Percentiles rank a stretch among this genome's conserved stretches.
Evolutionary conservation across 2,329 filamentous ascomycete genomes (phyloP).

Genomic region (Cryphonectria radicalis): DNA sequence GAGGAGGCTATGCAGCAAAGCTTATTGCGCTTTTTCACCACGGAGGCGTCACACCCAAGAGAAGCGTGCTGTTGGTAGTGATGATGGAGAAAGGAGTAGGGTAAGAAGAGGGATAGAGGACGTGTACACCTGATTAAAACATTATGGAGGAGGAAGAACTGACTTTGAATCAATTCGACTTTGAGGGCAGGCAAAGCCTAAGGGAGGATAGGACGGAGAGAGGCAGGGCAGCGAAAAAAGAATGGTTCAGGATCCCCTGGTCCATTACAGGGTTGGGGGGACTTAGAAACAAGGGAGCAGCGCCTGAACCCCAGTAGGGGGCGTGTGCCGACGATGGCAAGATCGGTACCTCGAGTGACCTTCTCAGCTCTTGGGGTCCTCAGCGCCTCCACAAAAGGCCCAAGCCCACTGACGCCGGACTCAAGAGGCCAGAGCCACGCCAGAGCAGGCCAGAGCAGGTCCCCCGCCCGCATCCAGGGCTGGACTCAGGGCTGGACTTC

Average conservation of each 20-base stretch:
- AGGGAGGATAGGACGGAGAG: conserved; percentile 5
- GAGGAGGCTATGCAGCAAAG: neutral
- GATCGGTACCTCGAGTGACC: conserved; percentile 11
- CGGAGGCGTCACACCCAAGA: neutral
- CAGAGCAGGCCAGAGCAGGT: neutral
- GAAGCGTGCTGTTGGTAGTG: neutral
- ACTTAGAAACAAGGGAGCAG: conserved; percentile 14
- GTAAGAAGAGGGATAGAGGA: neutral
- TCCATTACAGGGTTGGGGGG: neutral
- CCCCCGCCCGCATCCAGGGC: neutral
- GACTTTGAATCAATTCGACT: conserved; percentile 3
- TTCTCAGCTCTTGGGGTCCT: neutral
- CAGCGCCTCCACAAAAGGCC: neutral
- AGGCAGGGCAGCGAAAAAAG: neutral
- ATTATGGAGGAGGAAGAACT: neutral
- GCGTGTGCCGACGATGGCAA: neutral
- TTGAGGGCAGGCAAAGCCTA: conserved; percentile 5
- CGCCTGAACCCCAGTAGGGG: conserved; percentile 1
- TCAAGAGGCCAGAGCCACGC: neutral
- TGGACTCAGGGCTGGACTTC: neutral
- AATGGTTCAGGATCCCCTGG: neutral
- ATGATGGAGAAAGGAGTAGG: neutral
- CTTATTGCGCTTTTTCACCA: neutral
- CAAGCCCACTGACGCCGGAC: neutral
- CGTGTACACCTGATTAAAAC: neutral